phyloP scores from a whole-genome alignment of 345 rosid species.

The Mallotus nudiflorus region DNA sequence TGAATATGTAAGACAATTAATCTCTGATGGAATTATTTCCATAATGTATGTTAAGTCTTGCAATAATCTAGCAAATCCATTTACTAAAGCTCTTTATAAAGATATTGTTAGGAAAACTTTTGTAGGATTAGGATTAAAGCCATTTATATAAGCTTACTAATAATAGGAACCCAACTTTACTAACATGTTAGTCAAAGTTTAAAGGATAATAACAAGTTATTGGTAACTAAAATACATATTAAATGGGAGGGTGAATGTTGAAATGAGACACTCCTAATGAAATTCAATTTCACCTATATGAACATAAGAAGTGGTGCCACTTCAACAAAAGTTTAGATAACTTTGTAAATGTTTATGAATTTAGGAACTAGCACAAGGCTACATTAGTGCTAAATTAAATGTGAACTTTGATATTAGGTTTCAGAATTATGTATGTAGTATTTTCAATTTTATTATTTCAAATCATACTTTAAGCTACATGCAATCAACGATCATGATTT shows the following conservation, averaged over 20 bases:
- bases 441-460: too few species aligned
- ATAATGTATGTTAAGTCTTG: too few species aligned
- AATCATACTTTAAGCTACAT: too few species aligned
- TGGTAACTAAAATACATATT: too few species aligned
- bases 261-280: neutral
- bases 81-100: neutral
- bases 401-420: too few species aligned
- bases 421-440: too few species aligned
- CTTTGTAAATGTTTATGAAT: neutral
- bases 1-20: too few species aligned
- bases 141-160: neutral
- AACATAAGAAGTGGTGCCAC: neutral
- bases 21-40: too few species aligned
- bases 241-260: neutral
- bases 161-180: too few species aligned
- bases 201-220: neutral
- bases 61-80: neutral
- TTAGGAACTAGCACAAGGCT: too few species aligned
- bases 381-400: neutral
- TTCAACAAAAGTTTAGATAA: neutral
- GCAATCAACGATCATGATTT: too few species aligned
- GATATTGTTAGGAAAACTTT: neutral
- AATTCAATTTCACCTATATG: neutral
- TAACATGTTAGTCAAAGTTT: neutral
- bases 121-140: neutral